Conservation (phyloP, 2,329 filamentous ascomycete species). For the Diaporthe vexans region DNA sequence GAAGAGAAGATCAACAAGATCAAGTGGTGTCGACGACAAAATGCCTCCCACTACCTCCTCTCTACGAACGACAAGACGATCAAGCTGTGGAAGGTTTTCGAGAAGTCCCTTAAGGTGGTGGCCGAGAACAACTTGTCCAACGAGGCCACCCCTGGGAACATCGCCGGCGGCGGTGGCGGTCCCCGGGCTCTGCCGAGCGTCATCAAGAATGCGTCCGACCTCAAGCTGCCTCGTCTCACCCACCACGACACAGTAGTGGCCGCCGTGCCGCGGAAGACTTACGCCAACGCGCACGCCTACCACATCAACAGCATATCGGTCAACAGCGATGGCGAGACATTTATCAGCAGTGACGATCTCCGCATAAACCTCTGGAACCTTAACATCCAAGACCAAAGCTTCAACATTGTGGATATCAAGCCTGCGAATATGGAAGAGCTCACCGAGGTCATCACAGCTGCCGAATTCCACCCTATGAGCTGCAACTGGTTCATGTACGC, state of each 20-base stretch:
- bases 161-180: conserved; percentile 81
- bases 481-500: conserved; percentile 99
- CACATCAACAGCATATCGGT: conserved; percentile 99
- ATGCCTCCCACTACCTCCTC: conserved; percentile 96
- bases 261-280: conserved; percentile 94
- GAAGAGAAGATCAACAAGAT: conserved; percentile 99
- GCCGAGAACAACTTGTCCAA: conserved; percentile 98
- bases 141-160: conserved; percentile 84
- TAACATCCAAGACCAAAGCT: conserved; percentile 99
- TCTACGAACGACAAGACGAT: conserved; percentile 99
- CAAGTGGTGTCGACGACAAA: conserved; percentile 99
- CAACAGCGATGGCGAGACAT: conserved; percentile 99
- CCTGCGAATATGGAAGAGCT: conserved; percentile 99
- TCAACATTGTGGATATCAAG: conserved; percentile 99
- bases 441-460: conserved; percentile 98
- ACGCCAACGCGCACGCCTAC: conserved; percentile 98
- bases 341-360: conserved; percentile 98
- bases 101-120: conserved; percentile 98
- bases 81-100: conserved; percentile 99
- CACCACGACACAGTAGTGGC: conserved; percentile 99
- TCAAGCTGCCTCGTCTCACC: conserved; percentile 95
- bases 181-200: conserved; percentile 79
- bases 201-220: conserved; percentile 84
- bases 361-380: conserved; percentile 99
- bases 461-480: conserved; percentile 95